Base-by-base conservation (phyloP, 805 yeast genomes). In the Lipomyces sp. region DNA sequence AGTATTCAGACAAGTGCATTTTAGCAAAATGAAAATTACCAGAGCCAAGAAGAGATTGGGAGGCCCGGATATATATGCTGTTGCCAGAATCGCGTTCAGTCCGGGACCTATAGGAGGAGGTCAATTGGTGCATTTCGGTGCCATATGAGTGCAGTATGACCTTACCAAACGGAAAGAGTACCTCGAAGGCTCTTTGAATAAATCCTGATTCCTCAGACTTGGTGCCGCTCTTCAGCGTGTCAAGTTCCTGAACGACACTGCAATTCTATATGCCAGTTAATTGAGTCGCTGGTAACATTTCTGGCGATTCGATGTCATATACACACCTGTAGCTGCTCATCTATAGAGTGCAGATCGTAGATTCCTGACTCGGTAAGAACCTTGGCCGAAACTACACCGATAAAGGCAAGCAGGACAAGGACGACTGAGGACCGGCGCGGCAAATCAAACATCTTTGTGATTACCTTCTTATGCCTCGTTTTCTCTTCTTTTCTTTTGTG, bases 51-150 rank as follows among this genome's bases (percentile, higher is more conserved):
- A 65, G 35, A 81, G 60, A 58, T 78, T 80, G 33, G 90, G 87
- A 5, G 84, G 79, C 0, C 84, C 79, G 8, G 84, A 80, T 39
- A 84, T 79, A 60, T 80, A 74, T 0, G 82, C 66, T 0, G 86
- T 80, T 2, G 89, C 86, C 39, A 83, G 60, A 3, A 84, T 35
- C 0, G 89, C 77, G 62, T 84, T 83, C 42, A 75, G 75, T 2
- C 78, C 81, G 1, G 88, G 79, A 19, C 19, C 18, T 23, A 37
- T 3, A 11, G 22, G 6, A 5, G 40, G 7, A 5, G 16, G 19
- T 4, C 5, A 11, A 11, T 23, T 10, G 14, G 3, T 28, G 13
- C 34, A 34, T 14, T 33, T 11, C 22, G 24, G 13, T 21, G 24
- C 7, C 5, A 28, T n/a, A 14, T 5, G 11, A 19, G 28, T 14